Evolutionary conservation across 352 stramenopile genomes (phyloP).

Genomic region (Lagenidium sp.): DNA sequence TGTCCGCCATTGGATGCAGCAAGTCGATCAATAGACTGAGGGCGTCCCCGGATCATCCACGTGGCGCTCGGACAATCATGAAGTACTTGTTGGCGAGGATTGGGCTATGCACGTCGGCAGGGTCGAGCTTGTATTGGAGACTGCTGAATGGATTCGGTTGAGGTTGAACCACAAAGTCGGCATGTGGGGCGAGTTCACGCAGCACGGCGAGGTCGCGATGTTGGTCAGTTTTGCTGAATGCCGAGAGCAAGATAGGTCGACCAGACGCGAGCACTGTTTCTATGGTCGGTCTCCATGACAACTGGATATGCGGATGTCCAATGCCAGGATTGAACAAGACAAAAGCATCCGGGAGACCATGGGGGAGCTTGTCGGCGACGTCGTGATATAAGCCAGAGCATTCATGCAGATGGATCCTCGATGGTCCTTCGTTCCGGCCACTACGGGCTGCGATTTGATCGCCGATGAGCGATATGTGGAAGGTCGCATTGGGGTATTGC

Average conservation of each 20-base stretch:
- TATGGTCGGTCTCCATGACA: slow-evolving; percentile 49
- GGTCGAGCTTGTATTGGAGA: slow-evolving; percentile 43
- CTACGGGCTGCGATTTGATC: slow-evolving; percentile 52
- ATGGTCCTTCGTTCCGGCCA: slow-evolving; percentile 15
- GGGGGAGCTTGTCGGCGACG: neutral
- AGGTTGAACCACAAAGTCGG: slow-evolving; percentile 22
- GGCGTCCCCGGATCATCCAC: too few species aligned
- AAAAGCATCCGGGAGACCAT: slow-evolving; percentile 28
- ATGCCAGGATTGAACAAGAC: slow-evolving; percentile 71
- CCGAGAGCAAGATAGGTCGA: slow-evolving; percentile 47
- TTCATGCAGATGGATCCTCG: slow-evolving; percentile 24
- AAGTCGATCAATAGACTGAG: slow-evolving; percentile 39
- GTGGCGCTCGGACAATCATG: slow-evolving; percentile 38
- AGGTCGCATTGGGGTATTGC: slow-evolving; percentile 18
- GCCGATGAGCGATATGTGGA: slow-evolving; percentile 51
- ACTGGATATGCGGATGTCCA: slow-evolving; percentile 34
- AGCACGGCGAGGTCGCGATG: slow-evolving; percentile 42
- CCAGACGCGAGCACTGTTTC: slow-evolving; percentile 25
- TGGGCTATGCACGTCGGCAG: slow-evolving; percentile 17
- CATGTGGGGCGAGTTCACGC: slow-evolving; percentile 11
- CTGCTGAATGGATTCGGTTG: slow-evolving; percentile 55
- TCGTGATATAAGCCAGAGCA: slow-evolving; percentile 46
- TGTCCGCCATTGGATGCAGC: slow-evolving; percentile 62
- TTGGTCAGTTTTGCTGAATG: slow-evolving; percentile 55
- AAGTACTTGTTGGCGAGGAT: slow-evolving; percentile 49